Conservation (phyloP, 495 filamentous ascomycete species). For the Cladorrhinum samala region DNA sequence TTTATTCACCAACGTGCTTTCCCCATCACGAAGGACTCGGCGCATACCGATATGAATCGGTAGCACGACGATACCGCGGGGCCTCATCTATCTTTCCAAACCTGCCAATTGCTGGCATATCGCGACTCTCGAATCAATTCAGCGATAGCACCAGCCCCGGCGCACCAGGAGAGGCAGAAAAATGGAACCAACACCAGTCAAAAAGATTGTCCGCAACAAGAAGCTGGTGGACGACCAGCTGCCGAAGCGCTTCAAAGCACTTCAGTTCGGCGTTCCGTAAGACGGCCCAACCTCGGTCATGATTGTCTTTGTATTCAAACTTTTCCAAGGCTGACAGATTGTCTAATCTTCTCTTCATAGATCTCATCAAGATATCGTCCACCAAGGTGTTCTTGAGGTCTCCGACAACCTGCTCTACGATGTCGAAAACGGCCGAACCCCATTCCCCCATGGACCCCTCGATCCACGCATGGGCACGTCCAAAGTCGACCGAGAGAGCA, state of each 20-base stretch:
- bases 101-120: too few species aligned
- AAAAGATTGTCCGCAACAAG: slow-evolving; percentile 50
- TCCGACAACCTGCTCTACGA: slow-evolving; percentile 88
- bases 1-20: neutral
- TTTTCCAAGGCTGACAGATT: slow-evolving; percentile 2
- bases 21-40: neutral
- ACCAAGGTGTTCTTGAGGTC: slow-evolving; percentile 87
- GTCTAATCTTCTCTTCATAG: slow-evolving; percentile 33
- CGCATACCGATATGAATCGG: slow-evolving; percentile 12
- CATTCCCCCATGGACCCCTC: slow-evolving; percentile 74
- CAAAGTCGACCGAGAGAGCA: slow-evolving; percentile 49
- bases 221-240: slow-evolving; percentile 81
- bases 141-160: too few species aligned
- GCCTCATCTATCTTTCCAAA: neutral
- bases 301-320: slow-evolving; percentile 1
- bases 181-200: slow-evolving; percentile 7
- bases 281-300: slow-evolving; percentile 21
- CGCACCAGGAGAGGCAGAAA: slow-evolving; percentile 3
- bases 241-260: slow-evolving; percentile 84
- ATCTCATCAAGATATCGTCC: slow-evolving; percentile 87
- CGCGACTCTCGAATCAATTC: too few species aligned
- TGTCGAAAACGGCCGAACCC: slow-evolving; percentile 61
- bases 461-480: slow-evolving; percentile 88
- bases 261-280: slow-evolving; percentile 90
- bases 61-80: slow-evolving; percentile 11